Evolutionary conservation across 495 filamentous ascomycete genomes (phyloP).

Genomic region (Penicillium riverlandense): DNA sequence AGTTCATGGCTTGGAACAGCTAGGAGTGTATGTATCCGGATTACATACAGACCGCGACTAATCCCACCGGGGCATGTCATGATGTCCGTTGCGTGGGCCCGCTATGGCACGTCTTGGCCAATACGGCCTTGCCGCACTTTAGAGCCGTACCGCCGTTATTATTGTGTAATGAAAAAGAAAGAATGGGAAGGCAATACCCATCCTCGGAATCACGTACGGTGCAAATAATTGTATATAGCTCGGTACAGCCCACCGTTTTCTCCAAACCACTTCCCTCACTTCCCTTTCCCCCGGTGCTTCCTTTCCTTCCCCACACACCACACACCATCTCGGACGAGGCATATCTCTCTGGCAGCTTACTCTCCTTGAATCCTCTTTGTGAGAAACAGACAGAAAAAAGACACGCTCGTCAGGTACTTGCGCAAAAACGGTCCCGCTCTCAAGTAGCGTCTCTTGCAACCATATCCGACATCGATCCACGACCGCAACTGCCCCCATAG

Average conservation of each 20-base stretch:
- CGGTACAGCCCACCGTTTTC: conserved; percentile 3
- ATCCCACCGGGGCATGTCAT: not conserved
- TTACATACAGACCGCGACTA: not conserved
- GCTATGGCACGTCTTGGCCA: not conserved
- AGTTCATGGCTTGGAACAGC: too few relatives aligned
- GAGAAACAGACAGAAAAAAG: too few relatives aligned
- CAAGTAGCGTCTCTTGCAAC: conserved; percentile 6
- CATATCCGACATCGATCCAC: not conserved
- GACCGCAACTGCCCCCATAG: not conserved
- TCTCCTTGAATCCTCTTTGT: too few relatives aligned
- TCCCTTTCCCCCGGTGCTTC: not conserved
- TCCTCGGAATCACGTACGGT: not conserved
- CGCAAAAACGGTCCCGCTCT: not conserved
- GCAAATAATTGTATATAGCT: conserved; percentile 10
- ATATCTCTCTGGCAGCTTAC: conserved; percentile 8
- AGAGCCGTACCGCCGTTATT: conserved; percentile 3
- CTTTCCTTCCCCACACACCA: not conserved
- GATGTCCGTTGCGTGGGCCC: not conserved
- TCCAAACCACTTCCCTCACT: not conserved
- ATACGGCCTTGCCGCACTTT: conserved; percentile 7
- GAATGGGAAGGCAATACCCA: not conserved
- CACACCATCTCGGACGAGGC: conserved; percentile 1
- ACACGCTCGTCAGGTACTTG: too few relatives aligned
- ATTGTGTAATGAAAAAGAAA: not conserved
- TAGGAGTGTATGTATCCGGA: not conserved